A percentile compares a stretch with the other conserved stretches of the same genome.
Conservation (phyloP, 106 monocot genomes). For the Narthecium ossifragum region DNA sequence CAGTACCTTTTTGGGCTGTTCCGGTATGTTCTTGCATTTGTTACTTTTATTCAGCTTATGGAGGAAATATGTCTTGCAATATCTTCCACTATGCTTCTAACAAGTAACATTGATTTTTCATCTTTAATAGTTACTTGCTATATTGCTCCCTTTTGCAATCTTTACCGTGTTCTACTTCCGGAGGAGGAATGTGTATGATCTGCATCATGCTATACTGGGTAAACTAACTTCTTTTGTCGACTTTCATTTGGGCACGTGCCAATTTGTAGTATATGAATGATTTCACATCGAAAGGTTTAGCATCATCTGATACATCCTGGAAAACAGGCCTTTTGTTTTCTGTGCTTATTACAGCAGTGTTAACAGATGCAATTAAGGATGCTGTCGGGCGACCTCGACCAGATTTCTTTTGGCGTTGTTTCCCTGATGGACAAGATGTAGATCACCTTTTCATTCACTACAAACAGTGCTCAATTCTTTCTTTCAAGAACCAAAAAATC, state of each 20-base stretch:
- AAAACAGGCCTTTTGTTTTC: constrained; percentile 13
- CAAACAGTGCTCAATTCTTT: too few relatives aligned
- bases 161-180: constrained; percentile 14
- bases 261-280: background rate
- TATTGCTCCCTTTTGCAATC: constrained; percentile 11
- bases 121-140: constrained; percentile 11
- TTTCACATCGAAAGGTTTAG: too few relatives aligned
- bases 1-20: constrained; percentile 24
- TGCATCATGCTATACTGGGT: constrained; percentile 22
- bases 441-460: background rate
- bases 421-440: constrained; percentile 17
- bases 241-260: background rate
- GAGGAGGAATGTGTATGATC: constrained; percentile 20
- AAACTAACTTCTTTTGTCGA: background rate
- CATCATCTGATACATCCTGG: background rate
- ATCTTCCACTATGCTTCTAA: background rate
- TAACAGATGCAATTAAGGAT: constrained; percentile 27
- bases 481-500: too few relatives aligned
- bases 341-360: constrained; percentile 15
- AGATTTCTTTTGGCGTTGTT: constrained; percentile 24
- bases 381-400: constrained; percentile 26
- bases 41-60: background rate
- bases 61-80: background rate
- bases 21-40: constrained; percentile 10
- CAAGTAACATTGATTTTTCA: background rate